A percentile compares a stretch with the other conserved stretches of the same genome.
Evolutionary conservation across 768 basidiomycete species (phyloP).

Genomic region (Hypholoma fasciculare): DNA sequence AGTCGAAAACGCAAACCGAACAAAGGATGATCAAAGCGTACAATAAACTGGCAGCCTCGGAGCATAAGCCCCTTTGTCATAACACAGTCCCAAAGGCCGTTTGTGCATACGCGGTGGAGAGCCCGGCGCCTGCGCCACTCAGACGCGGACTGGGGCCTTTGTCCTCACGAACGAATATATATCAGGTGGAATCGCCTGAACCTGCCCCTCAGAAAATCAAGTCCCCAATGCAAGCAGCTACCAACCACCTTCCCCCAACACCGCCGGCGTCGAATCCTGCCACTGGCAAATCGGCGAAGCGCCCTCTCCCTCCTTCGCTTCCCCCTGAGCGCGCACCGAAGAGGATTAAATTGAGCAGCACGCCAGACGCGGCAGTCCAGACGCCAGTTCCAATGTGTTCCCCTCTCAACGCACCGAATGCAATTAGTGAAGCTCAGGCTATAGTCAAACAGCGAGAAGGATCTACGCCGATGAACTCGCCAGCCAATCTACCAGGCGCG

Average conservation of each 20-base stretch:
- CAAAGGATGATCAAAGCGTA: background rate
- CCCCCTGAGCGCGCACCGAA: too few relatives aligned
- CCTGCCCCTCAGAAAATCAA: background rate
- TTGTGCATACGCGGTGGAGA: background rate
- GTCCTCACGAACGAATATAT: slow-evolving; percentile 6
- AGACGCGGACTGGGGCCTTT: slow-evolving; percentile 2
- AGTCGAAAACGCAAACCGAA: slow-evolving; percentile 11
- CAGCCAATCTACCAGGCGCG: background rate
- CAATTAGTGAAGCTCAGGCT: too few relatives aligned
- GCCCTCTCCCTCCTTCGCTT: background rate
- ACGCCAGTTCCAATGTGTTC: too few relatives aligned
- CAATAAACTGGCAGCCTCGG: background rate
- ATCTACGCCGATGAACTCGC: too few relatives aligned
- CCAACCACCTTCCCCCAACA: background rate
- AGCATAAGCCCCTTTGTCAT: background rate
- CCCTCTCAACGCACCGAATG: too few relatives aligned
- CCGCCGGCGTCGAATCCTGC: slow-evolving; percentile 1
- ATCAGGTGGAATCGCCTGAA: background rate
- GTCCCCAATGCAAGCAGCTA: background rate
- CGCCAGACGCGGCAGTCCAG: too few relatives aligned
- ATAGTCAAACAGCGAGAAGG: too few relatives aligned
- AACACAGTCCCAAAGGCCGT: slow-evolving; percentile 11
- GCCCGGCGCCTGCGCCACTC: background rate
- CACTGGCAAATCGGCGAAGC: background rate
- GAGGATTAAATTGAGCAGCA: too few relatives aligned